Conservation (phyloP, 352 stramenopile genomes). For the Globisporangium nunn region DNA sequence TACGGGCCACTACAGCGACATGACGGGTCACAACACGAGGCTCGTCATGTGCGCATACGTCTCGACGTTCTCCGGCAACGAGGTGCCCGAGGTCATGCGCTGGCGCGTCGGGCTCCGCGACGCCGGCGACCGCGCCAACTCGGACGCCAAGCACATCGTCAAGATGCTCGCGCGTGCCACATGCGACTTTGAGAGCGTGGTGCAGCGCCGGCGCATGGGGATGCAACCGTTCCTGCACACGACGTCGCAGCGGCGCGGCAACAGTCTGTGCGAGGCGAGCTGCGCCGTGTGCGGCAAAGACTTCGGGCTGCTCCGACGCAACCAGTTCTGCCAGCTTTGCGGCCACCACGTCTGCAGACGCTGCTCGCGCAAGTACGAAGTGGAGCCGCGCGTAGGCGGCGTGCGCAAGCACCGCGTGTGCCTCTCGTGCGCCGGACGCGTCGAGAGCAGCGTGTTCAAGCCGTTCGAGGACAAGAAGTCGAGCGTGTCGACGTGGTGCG, state of each 20-base stretch:
- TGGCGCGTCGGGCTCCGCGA: constrained; percentile 10
- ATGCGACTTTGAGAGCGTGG: constrained; percentile 42
- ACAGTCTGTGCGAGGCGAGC: constrained; percentile 5
- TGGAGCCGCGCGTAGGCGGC: constrained; percentile 37
- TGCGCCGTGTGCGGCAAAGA: constrained; percentile 42
- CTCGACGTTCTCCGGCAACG: constrained; percentile 7
- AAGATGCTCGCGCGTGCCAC: constrained; percentile 39
- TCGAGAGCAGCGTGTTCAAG: constrained; percentile 4
- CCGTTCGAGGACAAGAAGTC: constrained; percentile 2
- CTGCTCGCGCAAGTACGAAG: constrained; percentile 62
- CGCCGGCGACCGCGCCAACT: constrained; percentile 12
- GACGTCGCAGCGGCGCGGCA: constrained; percentile 5
- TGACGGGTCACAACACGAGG: constrained; percentile 43
- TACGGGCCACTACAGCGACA: constrained; percentile 30
- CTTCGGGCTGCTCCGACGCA: constrained; percentile 48
- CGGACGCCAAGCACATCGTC: constrained; percentile 44
- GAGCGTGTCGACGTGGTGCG: constrained; percentile 6
- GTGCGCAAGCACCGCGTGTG: constrained; percentile 58
- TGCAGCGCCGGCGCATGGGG: constrained; percentile 52
- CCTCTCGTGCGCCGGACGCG: constrained; percentile 8
- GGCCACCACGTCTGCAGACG: constrained; percentile 49
- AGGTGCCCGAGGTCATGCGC: constrained; percentile 9
- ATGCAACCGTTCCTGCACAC: constrained; percentile 39
- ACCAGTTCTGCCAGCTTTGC: constrained; percentile 64
- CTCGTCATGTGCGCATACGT: constrained; percentile 57